Base-by-base conservation (phyloP, 2,329 filamentous ascomycete species). In the Pseudogymnoascus destructans region DNA sequence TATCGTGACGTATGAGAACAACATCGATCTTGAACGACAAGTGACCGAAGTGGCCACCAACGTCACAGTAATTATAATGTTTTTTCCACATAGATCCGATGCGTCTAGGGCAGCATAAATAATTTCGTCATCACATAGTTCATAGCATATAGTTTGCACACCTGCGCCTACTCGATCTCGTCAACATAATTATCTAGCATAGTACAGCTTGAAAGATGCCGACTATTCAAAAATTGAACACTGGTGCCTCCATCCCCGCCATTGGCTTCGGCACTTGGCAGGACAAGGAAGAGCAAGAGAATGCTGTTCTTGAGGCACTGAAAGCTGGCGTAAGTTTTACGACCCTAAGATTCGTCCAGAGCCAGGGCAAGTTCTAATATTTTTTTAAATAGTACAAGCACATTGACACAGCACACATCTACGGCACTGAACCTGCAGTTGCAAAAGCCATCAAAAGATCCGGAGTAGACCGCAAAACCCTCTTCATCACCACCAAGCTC, bases 401-500 rank as follows among this genome's bases (percentile, higher is more conserved):
- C 60, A 72, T 77, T 59, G 77, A 80, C 67, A 73, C 72, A 25
- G 77, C 78, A 11, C 72, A 73, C 54, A 54, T 46, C 63, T 77
- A 77, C 64, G 69, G 69, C 23, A 77, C 76, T 40, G 74, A 76
- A 62, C 67, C 64, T 4, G 73, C 73, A 60, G 72, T 75, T 23
- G 74, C 73, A 4, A 65, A 69, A 30, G 74, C 72, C n/a, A 72
- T 76, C 58, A 69, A 68, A 59, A 69, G 70, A 57, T 70, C 68
- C 55, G 65, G 72, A 61, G 64, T 75, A 59, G 67, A 68, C 59
- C 71, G 73, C 13, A 70, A 66, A 13, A 70, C 74, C 3, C 69
- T 77, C 54, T 72, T 72, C 61, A 72, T 80, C 57, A 82, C 80
- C n/a, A 77, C 75, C 62, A 84, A 84, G 71, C 71, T 83, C 10